These are phyloP conservation scores for Linnemannia elongata DNA, from an alignment of 192 early-diverging fungal genomes.

Conservation along the genomic window DNA sequence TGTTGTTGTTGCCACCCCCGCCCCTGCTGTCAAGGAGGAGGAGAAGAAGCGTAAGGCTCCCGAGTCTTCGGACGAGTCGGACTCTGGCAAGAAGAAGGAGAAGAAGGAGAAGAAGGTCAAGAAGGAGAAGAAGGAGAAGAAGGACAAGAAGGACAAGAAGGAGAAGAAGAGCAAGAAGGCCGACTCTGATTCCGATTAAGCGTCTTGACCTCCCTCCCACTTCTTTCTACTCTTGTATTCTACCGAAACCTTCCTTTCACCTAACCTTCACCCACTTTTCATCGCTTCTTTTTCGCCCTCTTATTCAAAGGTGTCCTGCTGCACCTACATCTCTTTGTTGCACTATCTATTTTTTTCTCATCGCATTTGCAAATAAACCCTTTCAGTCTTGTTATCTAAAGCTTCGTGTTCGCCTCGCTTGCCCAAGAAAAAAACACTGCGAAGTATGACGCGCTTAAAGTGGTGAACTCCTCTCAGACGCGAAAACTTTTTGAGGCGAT, in stretches of 20 bases:
- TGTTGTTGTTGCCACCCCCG: constrained; percentile 15
- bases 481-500: too few relatives aligned
- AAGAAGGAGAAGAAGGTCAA: constrained; percentile 64
- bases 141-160: constrained; percentile 61
- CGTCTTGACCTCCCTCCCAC: neutral
- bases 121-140: constrained; percentile 63
- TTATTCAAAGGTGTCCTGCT: neutral
- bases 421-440: neutral
- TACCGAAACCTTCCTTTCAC: neutral
- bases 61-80: constrained; percentile 41
- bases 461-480: too few relatives aligned
- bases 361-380: neutral
- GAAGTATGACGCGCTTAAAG: neutral
- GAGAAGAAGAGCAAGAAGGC: constrained; percentile 56
- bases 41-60: constrained; percentile 58
- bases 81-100: constrained; percentile 56
- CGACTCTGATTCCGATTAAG: constrained; percentile 54
- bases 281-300: neutral
- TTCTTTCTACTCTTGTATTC: neutral
- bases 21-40: constrained; percentile 28
- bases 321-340: neutral
- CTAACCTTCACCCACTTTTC: neutral
- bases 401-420: neutral
- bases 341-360: neutral
- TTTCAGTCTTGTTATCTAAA: neutral